These are phyloP conservation scores for Thielaviopsis punctulata DNA, from an alignment of 2,329 filamentous ascomycete species.

Conservation along the genomic window DNA sequence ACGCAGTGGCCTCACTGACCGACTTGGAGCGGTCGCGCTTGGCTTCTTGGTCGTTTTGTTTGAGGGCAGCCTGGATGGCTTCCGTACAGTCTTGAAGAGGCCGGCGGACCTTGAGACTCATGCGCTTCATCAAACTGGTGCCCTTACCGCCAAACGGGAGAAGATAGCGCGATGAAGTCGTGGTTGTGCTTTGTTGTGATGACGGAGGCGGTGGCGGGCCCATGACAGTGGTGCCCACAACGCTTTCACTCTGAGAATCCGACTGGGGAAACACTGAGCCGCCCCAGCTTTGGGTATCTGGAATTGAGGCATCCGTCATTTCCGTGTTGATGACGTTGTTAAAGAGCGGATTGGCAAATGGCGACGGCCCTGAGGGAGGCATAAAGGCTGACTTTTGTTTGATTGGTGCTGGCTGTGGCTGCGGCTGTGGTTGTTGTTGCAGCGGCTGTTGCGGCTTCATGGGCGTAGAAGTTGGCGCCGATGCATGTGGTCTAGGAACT, in stretches of 20 bases:
- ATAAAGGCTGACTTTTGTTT: neutral
- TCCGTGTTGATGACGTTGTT: conserved; percentile 14
- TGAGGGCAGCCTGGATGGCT: conserved; percentile 6
- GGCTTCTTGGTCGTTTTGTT: neutral
- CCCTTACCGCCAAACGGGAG: conserved; percentile 39
- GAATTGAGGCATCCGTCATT: conserved; percentile 27
- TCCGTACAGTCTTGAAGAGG: conserved; percentile 19
- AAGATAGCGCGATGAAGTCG: conserved; percentile 31
- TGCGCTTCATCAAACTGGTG: conserved; percentile 33
- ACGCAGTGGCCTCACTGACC: conserved; percentile 12
- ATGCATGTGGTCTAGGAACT: neutral
- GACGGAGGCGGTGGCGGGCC: conserved; percentile 34
- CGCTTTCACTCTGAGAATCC: conserved; percentile 2
- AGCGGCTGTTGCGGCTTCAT: neutral
- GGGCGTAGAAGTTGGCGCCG: neutral
- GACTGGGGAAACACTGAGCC: conserved; percentile 21
- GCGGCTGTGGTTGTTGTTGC: neutral
- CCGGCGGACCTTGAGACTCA: conserved; percentile 18
- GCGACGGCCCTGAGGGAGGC: neutral
- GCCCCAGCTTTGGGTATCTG: conserved; percentile 38
- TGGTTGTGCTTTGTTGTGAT: conserved; percentile 35
- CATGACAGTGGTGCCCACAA: conserved; percentile 16
- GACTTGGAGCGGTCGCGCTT: conserved; percentile 1
- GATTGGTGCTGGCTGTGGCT: neutral
- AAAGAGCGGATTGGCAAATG: neutral